Conservation (phyloP, 108 stramenopile species). For the Nitzschia palea region DNA sequence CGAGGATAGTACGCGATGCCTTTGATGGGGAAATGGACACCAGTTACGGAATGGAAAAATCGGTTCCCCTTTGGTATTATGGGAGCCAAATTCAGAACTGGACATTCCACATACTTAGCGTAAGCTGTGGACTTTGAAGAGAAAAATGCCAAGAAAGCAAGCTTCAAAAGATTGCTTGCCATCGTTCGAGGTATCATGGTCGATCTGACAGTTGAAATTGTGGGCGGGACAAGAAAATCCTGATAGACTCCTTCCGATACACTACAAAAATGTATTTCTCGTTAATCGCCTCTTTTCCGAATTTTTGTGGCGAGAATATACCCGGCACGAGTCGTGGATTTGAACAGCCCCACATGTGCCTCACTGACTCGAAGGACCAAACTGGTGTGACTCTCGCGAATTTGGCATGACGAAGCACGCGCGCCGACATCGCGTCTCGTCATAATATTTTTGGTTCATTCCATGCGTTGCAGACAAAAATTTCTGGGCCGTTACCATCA, state of each 20-base stretch:
- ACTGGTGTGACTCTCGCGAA: not conserved
- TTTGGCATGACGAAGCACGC: conserved; percentile 1
- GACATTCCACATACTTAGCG: conserved; percentile 8
- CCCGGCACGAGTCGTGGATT: conserved; percentile 1
- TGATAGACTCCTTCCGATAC: too few species aligned
- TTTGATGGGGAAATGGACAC: conserved; percentile 39
- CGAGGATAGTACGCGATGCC: conserved; percentile 56
- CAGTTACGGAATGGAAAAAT: conserved; percentile 41
- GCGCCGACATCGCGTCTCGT: conserved; percentile 1
- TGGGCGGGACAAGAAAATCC: too few species aligned
- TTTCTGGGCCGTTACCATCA: conserved; percentile 1
- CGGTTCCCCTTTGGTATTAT: conserved; percentile 28
- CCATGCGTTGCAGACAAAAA: conserved; percentile 5
- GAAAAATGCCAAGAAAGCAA: not conserved
- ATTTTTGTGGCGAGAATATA: conserved; percentile 3
- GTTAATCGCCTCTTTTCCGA: not conserved
- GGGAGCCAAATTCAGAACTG: conserved; percentile 1
- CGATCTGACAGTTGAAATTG: too few species aligned
- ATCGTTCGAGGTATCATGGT: not conserved
- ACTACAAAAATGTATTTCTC: too few species aligned
- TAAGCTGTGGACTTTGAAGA: too few species aligned
- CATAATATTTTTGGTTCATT: conserved; percentile 5
- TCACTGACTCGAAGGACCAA: not conserved
- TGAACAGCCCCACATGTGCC: not conserved
- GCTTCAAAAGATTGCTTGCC: not conserved